Evolutionary conservation across 225 moss, liverwort and hornwort genomes (phyloP), one percentile per base, ranked within the genome.

Genomic region (Polytrichum commune): DNA sequence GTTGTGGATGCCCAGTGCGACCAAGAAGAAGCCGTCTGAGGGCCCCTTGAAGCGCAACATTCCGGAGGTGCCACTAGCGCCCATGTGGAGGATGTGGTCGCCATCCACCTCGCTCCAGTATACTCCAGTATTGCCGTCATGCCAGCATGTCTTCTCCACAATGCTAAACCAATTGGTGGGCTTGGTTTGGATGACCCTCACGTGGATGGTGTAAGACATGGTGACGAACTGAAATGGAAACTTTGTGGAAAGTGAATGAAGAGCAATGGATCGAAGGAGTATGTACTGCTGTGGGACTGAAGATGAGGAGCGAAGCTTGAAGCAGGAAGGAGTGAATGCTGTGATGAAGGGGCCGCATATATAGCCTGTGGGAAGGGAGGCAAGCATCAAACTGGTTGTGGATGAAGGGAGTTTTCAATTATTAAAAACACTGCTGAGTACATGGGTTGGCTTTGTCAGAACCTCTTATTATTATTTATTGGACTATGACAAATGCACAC

Each of bases 201-300:
- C 63, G 72, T 73, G 72, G 63, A 64, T 73, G 10, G 33, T 64
- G 72, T 73, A 73, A 62, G 72, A 54, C 72, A 73, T 73, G 58
- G 8, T 29, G 32, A 60, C n/a, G 8, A 29, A 4, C 29, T 29
- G 29, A 5, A 29, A 29, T 6, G 5, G 29, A 29, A 29, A 5
- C 29, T 29, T 0, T 29, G 29, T 56, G 28, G 28, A 28, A 28
- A 28, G 55, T 55, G 55, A 55, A 29, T 29, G 29, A 55, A 55
- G 55, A 19, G 3, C 55, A 20, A 20, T n/a, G 56, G n/a, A 56
- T n/a, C 5, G 19, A 56, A 56, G 56, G 19, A 19, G 55, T 18
- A 5, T 29, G 29, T 29, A 19, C 3, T 56, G 55, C 55, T 56
- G 30, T 30, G 30, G 6, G 30, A 30, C 30, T 30, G 30, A 6